phyloP scores from a whole-genome alignment of 345 rosid genomes.

The Eucalyptus cladocalyx region DNA sequence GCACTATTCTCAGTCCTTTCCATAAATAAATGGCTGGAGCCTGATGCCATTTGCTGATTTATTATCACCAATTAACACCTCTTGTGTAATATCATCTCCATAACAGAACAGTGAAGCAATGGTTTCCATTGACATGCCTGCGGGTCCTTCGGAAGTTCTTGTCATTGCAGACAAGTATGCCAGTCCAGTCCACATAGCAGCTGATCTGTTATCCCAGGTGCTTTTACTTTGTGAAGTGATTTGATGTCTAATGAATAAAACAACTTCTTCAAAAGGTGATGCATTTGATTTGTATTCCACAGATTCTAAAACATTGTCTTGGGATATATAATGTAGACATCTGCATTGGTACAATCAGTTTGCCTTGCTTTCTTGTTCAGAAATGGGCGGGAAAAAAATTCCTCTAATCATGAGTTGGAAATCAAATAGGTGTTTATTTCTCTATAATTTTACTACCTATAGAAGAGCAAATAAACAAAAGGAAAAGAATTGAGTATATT shows the following conservation, averaged over 20 bases:
- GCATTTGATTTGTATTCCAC: not conserved
- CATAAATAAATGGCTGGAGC: not conserved
- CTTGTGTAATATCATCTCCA: not conserved
- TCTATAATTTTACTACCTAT: not conserved
- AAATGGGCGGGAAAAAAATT: not conserved
- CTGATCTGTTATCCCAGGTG: slow-evolving; percentile 95
- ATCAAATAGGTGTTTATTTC: too few relatives aligned
- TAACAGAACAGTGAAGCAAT: slow-evolving; percentile 94
- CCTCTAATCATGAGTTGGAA: fast-evolving
- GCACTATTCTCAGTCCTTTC: not conserved
- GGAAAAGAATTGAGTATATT: fast-evolving
- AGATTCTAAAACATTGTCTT: not conserved
- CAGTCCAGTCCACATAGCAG: slow-evolving; percentile 81
- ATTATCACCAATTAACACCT: not conserved
- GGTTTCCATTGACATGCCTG: slow-evolving; percentile 99
- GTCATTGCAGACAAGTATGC: slow-evolving; percentile 86
- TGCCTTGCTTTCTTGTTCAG: not conserved
- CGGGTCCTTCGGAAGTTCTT: slow-evolving; percentile 95
- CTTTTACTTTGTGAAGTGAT: not conserved
- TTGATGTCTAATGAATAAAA: not conserved
- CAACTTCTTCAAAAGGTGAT: not conserved
- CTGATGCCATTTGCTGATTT: not conserved
- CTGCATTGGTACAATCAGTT: not conserved
- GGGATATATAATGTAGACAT: not conserved
- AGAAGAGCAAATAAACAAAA: not conserved